These are phyloP conservation scores for Stagonosporopsis tanaceti DNA, from an alignment of 2,329 filamentous ascomycete species.

Conservation along the genomic window DNA sequence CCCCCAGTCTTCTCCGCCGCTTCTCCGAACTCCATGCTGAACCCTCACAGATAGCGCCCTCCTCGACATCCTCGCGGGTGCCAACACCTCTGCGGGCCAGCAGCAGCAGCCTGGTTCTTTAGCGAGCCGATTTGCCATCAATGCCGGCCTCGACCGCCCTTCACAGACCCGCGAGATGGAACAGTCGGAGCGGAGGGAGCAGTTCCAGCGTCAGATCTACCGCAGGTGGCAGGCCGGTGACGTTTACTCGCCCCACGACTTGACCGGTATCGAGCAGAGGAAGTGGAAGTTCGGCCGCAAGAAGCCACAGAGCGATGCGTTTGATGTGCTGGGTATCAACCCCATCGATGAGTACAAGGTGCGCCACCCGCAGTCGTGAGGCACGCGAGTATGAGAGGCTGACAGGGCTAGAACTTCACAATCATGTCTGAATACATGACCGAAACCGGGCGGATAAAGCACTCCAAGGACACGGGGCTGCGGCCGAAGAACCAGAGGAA, in stretches of 20 bases:
- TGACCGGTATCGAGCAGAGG: conserved; percentile 77
- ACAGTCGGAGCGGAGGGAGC: conserved; percentile 46
- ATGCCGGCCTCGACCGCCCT: conserved; percentile 32
- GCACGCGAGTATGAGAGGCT: background rate
- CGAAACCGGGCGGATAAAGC: conserved; percentile 83
- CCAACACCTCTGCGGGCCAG: conserved; percentile 15
- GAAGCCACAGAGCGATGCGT: conserved; percentile 69
- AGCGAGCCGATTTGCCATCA: conserved; percentile 26
- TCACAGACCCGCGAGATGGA: conserved; percentile 33
- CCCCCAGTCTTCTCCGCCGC: conserved; percentile 4
- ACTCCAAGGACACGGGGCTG: conserved; percentile 77
- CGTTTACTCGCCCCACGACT: conserved; percentile 88
- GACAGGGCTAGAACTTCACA: conserved; percentile 77
- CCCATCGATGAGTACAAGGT: conserved; percentile 90
- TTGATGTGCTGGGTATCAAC: conserved; percentile 81
- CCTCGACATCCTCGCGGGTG: conserved; percentile 31
- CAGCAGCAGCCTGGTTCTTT: conserved; percentile 5
- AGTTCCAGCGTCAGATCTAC: conserved; percentile 69
- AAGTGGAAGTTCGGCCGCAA: conserved; percentile 73
- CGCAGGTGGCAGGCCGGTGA: conserved; percentile 81
- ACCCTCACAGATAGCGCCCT: conserved; percentile 23
- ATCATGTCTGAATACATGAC: conserved; percentile 91
- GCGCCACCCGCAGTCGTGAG: conserved; percentile 28
- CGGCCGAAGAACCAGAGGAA: conserved; percentile 90
- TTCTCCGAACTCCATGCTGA: conserved; percentile 18